Evolutionary conservation across 2,329 filamentous ascomycete species (phyloP), one percentile per base, ranked within the genome.

Genomic region (Venturia effusa): DNA sequence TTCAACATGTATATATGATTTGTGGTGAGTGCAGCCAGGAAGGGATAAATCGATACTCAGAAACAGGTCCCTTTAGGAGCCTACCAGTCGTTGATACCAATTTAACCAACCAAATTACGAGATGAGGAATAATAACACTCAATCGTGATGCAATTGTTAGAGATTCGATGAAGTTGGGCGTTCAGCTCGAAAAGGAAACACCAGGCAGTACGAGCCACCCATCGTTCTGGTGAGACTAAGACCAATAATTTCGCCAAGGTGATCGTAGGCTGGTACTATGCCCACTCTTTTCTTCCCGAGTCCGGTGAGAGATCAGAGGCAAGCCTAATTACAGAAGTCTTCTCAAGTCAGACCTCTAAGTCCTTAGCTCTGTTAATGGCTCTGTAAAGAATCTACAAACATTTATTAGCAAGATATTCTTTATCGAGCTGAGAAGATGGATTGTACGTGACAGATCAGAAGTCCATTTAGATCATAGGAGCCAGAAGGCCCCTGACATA

Each of bases 391-490:
- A 34, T 34, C 51, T 57, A 24, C 27, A 10, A 24, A 19, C 27
- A 6, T 3, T 8, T n/a, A 30, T 57, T 5, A 57, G 30, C 30
- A 7, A 57, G n/a, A 2, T 32, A 19, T n/a, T 34, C 27, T 7
- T 32, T 6, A n/a, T 55, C 27, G 8, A 34, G 19, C 22, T 8
- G 34, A 7, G 34, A 30, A 57, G 30, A 19, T n/a, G 27, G 15
- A 22, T 37, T n/a, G 51, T 15, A 22, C 22, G 17, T 34, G 30
- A 34, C 34, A 67, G 67, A 69, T 92, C 89, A 92, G 89, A 92
- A 90, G 89, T 91, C 88, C 87, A 80, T 80, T 88, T 81, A 84
- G 89, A 90, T 90, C 89, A 92, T 89, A 77, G 86, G 81, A 76
- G 79, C 74, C 78, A 80, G 65, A 79, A 74, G 73, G 72, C 73